A percentile compares a stretch with the other conserved stretches of the same genome.
Conservation (phyloP, 352 stramenopile species). For the Globisporangium echinulatum region DNA sequence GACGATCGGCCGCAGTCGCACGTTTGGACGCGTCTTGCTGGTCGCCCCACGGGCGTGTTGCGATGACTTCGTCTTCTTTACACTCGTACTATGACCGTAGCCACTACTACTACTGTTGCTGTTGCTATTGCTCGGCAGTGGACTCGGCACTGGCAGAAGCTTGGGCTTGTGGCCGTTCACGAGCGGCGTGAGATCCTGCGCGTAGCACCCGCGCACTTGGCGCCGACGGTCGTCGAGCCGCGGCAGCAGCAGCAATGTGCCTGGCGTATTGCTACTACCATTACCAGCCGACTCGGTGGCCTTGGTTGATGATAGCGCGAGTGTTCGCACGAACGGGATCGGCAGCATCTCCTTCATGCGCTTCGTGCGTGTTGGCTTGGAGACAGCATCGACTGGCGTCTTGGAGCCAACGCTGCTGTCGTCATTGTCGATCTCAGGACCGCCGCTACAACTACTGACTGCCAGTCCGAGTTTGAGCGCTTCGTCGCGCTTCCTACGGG, state of each 20-base stretch:
- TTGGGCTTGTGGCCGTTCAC: constrained; percentile 44
- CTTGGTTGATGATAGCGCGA: neutral
- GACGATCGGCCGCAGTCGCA: constrained; percentile 14
- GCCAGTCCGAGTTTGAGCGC: constrained; percentile 25
- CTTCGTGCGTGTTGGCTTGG: constrained; percentile 14
- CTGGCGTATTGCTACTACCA: neutral
- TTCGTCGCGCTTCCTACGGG: constrained; percentile 37
- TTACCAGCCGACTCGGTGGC: neutral
- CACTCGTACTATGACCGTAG: neutral
- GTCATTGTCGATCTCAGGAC: constrained; percentile 2
- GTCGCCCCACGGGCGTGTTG: neutral
- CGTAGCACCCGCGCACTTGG: constrained; percentile 46
- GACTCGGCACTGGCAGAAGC: constrained; percentile 25
- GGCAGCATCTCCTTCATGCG: constrained; percentile 8
- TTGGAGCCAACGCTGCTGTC: neutral
- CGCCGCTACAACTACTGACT: constrained; percentile 5
- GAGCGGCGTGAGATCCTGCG: constrained; percentile 55
- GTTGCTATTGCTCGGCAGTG: constrained; percentile 1
- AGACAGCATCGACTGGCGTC: neutral
- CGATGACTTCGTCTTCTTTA: neutral
- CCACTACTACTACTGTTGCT: neutral
- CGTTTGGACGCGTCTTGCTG: constrained; percentile 13
- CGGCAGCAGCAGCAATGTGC: constrained; percentile 1
- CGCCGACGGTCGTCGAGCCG: constrained; percentile 15
- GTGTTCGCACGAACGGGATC: constrained; percentile 7